Conservation (phyloP, 2,329 filamentous ascomycete species). For the Lasiodiplodia sp. region DNA sequence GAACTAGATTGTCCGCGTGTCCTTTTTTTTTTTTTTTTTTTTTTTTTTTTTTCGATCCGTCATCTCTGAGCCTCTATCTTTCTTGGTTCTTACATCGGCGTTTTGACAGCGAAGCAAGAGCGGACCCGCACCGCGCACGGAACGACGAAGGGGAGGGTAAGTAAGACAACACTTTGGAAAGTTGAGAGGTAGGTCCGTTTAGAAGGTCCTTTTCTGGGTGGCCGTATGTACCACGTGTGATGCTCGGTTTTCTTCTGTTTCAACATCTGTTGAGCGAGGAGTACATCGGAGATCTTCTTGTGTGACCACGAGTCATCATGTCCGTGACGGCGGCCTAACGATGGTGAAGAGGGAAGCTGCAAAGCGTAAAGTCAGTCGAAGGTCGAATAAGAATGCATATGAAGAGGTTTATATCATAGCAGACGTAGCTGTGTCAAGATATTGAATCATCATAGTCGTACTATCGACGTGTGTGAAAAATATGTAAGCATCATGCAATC, state of each 20-base stretch:
- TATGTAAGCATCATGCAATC: conserved; percentile 21
- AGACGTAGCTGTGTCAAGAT: not conserved
- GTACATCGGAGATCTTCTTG: not conserved
- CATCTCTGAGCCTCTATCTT: not conserved
- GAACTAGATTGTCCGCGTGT: not conserved
- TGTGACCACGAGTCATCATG: no score
- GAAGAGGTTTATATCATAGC: not conserved
- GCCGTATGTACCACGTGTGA: not conserved
- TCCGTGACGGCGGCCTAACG: not conserved
- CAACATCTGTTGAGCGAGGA: not conserved
- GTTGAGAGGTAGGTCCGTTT: not conserved
- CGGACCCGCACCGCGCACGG: not conserved
- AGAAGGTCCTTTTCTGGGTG: not conserved
- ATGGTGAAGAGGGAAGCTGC: not conserved
- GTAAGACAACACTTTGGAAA: no score
- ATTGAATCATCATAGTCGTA: not conserved
- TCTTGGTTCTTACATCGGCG: not conserved
- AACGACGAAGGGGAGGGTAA: not conserved
- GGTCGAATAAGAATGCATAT: not conserved
- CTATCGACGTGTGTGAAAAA: not conserved
- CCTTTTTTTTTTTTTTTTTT: not conserved
- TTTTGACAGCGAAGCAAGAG: not conserved
- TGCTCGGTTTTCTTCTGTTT: no score
- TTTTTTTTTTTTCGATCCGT: not conserved
- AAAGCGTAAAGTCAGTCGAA: not conserved